Base-by-base conservation (phyloP, 1,284 basidiomycete species). In the Trametes hirsuta region DNA sequence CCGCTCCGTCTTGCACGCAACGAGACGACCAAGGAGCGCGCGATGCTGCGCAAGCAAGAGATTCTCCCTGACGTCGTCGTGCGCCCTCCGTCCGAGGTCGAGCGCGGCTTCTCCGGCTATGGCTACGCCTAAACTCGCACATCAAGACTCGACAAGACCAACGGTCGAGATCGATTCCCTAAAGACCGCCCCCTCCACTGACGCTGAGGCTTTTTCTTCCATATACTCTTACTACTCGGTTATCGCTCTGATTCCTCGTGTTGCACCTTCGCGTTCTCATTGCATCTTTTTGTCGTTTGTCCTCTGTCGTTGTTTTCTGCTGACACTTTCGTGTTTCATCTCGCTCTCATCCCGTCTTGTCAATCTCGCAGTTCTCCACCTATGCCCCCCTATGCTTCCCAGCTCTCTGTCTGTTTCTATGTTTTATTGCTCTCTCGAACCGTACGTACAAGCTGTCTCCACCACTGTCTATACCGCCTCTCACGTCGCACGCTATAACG, bases 11-110 rank as follows among this genome's bases (percentile, higher is more conserved):
- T 89, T 56, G 75, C 75, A 50, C 77, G 86, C 63, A 85, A 81
- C 40, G 85, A 87, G 64, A 88, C 86, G 36, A 81, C 77, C 69
- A 86, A 83, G 73, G 74, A 81, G 69, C 83, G 86, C 58, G 85
- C 75, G 18, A 58, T 71, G 39, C 75, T 82, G 61, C 72, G 78
- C 61, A 72, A 74, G 67, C 64, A 71, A 52, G 79, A 81, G 69
- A 70, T 71, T 45, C 70, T 83, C 41, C 81, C 81, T 15, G 72
- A 76, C 47, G 78, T 83, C 49, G 72, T 81, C 46, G 74, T 82
- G 35, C 71, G 80, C 39, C 80, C 81, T 14, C 81, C 81, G 4
- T 81, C 78, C 6, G 68, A 66, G 37, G 61, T 50, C 49, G 66
- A 73, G 53, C 65, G 68, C 53, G 54, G 61, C 44, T 69, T 59